A percentile compares a stretch with the other conserved stretches of the same genome.
These are phyloP conservation scores for Halteria grandinella DNA, from an alignment of 73 alveolate genomes.

Conservation along the genomic window DNA sequence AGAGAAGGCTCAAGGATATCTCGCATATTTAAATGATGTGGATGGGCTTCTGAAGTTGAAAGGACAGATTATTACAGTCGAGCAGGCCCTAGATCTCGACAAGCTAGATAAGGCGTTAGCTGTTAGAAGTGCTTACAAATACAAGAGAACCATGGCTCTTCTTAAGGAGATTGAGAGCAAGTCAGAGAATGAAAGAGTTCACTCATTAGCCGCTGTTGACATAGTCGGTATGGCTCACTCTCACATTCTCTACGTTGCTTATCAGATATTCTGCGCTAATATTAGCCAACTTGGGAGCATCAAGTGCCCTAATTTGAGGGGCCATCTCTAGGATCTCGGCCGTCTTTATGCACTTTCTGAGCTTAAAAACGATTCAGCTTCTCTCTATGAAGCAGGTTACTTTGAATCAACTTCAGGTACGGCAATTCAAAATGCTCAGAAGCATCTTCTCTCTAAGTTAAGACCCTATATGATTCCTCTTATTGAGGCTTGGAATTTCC, in stretches of 20 bases:
- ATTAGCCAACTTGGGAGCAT: constrained; percentile 11
- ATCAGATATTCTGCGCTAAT: background rate
- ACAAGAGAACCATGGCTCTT: background rate
- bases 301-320: constrained; percentile 23
- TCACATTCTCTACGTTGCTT: constrained; percentile 31
- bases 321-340: constrained; percentile 3
- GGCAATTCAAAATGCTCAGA: constrained; percentile 9
- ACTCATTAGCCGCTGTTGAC: constrained; percentile 23
- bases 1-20: constrained; percentile 12
- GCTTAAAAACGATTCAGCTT: constrained; percentile 6
- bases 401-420: background rate
- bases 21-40: constrained; percentile 45
- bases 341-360: constrained; percentile 40
- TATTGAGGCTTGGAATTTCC: constrained; percentile 56
- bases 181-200: constrained; percentile 28
- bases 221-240: constrained; percentile 44
- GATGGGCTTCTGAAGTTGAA: constrained; percentile 9
- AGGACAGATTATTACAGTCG: background rate
- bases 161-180: background rate
- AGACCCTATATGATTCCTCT: constrained; percentile 69
- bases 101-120: constrained; percentile 18
- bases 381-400: constrained; percentile 31
- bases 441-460: constrained; percentile 1
- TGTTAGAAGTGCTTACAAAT: constrained; percentile 20
- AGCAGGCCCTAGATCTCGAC: background rate